These are phyloP conservation scores for Neurospora crassa DNA, from an alignment of 2,329 filamentous ascomycete genomes.

Conservation along the genomic window DNA sequence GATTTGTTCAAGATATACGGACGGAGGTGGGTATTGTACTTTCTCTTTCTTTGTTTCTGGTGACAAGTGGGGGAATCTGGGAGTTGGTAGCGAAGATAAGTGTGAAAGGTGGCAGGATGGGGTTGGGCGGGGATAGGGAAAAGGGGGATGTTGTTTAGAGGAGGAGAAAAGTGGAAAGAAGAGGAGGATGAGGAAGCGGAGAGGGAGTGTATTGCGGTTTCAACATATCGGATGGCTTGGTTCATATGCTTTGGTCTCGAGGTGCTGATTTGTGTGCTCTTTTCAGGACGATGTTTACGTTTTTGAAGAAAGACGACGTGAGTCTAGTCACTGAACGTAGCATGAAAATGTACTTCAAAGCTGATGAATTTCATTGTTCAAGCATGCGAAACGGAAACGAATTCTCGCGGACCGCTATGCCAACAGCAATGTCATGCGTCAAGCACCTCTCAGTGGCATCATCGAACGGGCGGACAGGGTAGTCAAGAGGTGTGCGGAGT, in stretches of 20 bases:
- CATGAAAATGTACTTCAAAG: too few species aligned
- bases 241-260: neutral
- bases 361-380: too few species aligned
- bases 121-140: neutral
- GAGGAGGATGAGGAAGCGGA: neutral
- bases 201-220: neutral
- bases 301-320: slow-evolving; percentile 43
- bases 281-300: slow-evolving; percentile 50
- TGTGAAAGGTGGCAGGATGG: neutral
- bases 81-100: neutral
- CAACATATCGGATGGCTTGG: neutral
- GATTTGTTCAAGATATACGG: slow-evolving; percentile 49
- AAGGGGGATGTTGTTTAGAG: neutral
- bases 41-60: neutral
- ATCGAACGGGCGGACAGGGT: slow-evolving; percentile 47
- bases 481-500: slow-evolving; percentile 39
- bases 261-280: neutral
- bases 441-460: slow-evolving; percentile 46
- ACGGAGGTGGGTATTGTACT: slow-evolving; percentile 32
- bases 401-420: slow-evolving; percentile 58
- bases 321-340: slow-evolving; percentile 14
- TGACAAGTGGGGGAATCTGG: neutral
- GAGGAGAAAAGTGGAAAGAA: neutral
- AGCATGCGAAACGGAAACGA: slow-evolving; percentile 53
- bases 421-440: slow-evolving; percentile 55